phyloP scores from a whole-genome alignment of 2,329 filamentous ascomycete species.

The Dothideomycetes sp. region DNA sequence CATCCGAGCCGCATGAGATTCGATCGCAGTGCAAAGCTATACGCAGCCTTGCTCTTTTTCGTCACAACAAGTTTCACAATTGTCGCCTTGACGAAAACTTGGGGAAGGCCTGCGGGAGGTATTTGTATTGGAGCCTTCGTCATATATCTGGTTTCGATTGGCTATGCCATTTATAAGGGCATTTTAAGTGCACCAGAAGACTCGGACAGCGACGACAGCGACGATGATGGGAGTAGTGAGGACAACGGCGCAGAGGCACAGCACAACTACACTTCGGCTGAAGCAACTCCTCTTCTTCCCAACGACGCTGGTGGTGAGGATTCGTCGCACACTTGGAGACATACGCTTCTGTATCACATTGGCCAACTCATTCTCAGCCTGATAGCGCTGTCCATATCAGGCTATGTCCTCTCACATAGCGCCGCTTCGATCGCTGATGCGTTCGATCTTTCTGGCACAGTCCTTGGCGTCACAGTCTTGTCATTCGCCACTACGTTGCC shows the following conservation, averaged over 20 bases:
- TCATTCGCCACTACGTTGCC: slow-evolving; percentile 44
- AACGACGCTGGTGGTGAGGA: too few relatives aligned
- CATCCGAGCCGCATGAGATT: slow-evolving; percentile 25
- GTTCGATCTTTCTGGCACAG: slow-evolving; percentile 32
- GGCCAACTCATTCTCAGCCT: slow-evolving; percentile 34
- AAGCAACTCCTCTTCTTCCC: not conserved
- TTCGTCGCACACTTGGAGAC: too few relatives aligned
- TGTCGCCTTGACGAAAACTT: too few relatives aligned
- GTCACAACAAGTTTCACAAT: slow-evolving; percentile 36
- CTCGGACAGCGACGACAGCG: slow-evolving; percentile 30
- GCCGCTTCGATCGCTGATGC: slow-evolving; percentile 29
- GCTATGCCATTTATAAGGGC: slow-evolving; percentile 35
- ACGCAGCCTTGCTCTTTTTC: slow-evolving; percentile 31
- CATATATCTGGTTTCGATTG: slow-evolving; percentile 34
- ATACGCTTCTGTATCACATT: slow-evolving; percentile 27
- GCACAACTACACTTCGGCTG: too few relatives aligned
- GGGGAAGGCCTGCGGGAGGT: slow-evolving; percentile 25
- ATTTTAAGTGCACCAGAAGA: slow-evolving; percentile 29
- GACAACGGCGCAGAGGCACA: too few relatives aligned
- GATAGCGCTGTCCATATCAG: slow-evolving; percentile 32
- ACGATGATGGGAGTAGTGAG: slow-evolving; percentile 13
- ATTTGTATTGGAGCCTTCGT: slow-evolving; percentile 32
- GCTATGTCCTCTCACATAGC: slow-evolving; percentile 38
- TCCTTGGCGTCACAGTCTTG: slow-evolving; percentile 38
- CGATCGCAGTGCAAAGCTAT: slow-evolving; percentile 38